A percentile compares a stretch with the other conserved stretches of the same genome.
phyloP scores from a whole-genome alignment of 208 protist species.

The Lotmaria passim region DNA sequence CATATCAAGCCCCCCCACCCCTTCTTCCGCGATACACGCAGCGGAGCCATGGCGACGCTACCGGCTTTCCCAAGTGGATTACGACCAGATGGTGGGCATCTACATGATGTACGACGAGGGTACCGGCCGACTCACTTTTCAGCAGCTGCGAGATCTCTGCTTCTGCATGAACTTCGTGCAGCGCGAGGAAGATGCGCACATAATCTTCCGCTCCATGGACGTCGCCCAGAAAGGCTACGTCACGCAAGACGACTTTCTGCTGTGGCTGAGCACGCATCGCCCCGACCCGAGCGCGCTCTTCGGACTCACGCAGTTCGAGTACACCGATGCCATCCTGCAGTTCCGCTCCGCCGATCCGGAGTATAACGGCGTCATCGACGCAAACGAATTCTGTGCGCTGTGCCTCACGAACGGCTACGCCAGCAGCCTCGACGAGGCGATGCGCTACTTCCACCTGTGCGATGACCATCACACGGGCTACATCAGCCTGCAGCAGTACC shows the following conservation, averaged over 20 bases:
- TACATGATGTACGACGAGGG: slow-evolving; percentile 87
- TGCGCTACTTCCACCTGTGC: slow-evolving; percentile 42
- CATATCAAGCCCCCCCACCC: slow-evolving; percentile 32
- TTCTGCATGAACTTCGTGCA: slow-evolving; percentile 85
- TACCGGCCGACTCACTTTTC: slow-evolving; percentile 56
- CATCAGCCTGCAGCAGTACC: slow-evolving; percentile 42
- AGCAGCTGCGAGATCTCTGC: slow-evolving; percentile 62
- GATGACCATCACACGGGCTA: slow-evolving; percentile 28
- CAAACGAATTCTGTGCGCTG: slow-evolving; percentile 56
- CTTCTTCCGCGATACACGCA: neutral
- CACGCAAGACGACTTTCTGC: slow-evolving; percentile 70
- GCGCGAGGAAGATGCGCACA: slow-evolving; percentile 52
- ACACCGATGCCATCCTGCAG: slow-evolving; percentile 86
- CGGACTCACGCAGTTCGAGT: slow-evolving; percentile 74
- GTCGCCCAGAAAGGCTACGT: slow-evolving; percentile 38
- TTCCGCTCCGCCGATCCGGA: slow-evolving; percentile 77
- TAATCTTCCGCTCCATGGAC: slow-evolving; percentile 84
- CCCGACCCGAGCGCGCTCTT: slow-evolving; percentile 75
- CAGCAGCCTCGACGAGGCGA: slow-evolving; percentile 31
- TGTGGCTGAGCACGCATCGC: slow-evolving; percentile 69
- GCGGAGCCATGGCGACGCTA: slow-evolving; percentile 56
- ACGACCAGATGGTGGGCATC: slow-evolving; percentile 78
- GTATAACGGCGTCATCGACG: slow-evolving; percentile 64
- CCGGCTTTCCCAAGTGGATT: slow-evolving; percentile 73
- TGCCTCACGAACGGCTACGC: slow-evolving; percentile 43